Conservation (phyloP, 148 eudicot genomes). For the Oxyria digyna region DNA sequence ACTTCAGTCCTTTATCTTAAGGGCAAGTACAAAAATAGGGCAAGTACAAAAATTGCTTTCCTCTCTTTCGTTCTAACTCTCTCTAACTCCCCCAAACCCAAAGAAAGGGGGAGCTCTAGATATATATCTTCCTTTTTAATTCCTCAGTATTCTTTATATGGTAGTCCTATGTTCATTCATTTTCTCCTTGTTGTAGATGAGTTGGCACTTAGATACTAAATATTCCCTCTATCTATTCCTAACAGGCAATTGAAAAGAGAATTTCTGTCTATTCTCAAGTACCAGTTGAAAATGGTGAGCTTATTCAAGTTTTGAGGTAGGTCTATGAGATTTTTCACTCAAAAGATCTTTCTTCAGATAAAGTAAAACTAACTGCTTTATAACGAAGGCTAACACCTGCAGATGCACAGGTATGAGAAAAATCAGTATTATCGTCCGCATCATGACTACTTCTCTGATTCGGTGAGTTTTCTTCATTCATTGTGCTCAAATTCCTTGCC, state of each 20-base stretch:
- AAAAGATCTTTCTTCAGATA: constrained; percentile 1
- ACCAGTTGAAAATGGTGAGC: constrained; percentile 92
- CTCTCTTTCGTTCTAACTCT: no score
- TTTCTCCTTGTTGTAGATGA: not conserved
- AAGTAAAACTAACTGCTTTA: constrained; percentile 17
- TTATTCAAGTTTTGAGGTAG: constrained; percentile 83
- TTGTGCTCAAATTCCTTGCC: not conserved
- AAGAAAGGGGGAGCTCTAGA: no score
- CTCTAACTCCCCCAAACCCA: no score
- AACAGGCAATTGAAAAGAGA: constrained; percentile 85
- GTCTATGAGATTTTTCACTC: constrained; percentile 6
- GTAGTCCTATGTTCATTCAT: not conserved
- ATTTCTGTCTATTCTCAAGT: constrained; percentile 89
- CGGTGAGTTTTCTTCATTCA: constrained; percentile 32
- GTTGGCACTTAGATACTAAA: not conserved
- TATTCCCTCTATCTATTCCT: constrained; percentile 2
- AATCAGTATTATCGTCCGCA: constrained; percentile 80
- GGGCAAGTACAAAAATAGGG: no score
- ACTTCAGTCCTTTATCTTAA: no score
- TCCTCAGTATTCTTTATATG: not conserved
- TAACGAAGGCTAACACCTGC: constrained; percentile 43
- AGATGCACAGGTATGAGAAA: constrained; percentile 78
- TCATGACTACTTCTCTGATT: constrained; percentile 85
- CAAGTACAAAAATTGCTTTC: no score
- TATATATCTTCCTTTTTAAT: no score